Evolutionary conservation across 2,329 filamentous ascomycete species (phyloP).

Genomic region (Colletotrichum sp.): DNA sequence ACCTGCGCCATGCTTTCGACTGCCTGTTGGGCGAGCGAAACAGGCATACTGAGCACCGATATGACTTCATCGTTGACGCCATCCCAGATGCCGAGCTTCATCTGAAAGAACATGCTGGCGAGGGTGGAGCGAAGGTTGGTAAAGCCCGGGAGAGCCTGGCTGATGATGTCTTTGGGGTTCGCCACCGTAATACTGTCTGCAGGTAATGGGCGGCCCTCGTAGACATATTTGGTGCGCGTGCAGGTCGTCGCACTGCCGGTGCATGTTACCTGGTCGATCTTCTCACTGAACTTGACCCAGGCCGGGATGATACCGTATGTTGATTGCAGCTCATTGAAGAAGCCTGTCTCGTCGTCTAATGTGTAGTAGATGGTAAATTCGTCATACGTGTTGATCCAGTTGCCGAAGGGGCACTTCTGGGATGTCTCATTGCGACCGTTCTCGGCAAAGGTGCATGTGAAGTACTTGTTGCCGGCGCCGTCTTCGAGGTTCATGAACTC

Average conservation of each 20-base stretch:
- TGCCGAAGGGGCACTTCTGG: neutral
- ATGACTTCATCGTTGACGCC: neutral
- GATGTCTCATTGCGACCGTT: neutral
- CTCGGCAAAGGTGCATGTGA: neutral
- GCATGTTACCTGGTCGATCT: neutral
- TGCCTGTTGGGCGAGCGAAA: neutral
- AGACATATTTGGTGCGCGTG: neutral
- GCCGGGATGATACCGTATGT: neutral
- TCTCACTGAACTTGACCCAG: neutral
- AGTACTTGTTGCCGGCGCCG: neutral
- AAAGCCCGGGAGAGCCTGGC: neutral
- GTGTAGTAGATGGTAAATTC: neutral
- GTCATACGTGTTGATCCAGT: neutral
- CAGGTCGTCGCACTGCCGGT: neutral
- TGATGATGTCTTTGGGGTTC: slow-evolving; percentile 5
- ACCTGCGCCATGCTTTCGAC: neutral
- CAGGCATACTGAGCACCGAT: neutral
- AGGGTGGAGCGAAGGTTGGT: neutral
- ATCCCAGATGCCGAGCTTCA: neutral
- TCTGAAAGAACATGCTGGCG: neutral
- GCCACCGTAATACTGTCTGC: neutral
- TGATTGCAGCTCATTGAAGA: neutral
- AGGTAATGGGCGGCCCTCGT: neutral
- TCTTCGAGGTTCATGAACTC: neutral
- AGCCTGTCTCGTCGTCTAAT: neutral